Evolutionary conservation across 352 stramenopile species (phyloP).

Genomic region (Globisporangium orthogonon): DNA sequence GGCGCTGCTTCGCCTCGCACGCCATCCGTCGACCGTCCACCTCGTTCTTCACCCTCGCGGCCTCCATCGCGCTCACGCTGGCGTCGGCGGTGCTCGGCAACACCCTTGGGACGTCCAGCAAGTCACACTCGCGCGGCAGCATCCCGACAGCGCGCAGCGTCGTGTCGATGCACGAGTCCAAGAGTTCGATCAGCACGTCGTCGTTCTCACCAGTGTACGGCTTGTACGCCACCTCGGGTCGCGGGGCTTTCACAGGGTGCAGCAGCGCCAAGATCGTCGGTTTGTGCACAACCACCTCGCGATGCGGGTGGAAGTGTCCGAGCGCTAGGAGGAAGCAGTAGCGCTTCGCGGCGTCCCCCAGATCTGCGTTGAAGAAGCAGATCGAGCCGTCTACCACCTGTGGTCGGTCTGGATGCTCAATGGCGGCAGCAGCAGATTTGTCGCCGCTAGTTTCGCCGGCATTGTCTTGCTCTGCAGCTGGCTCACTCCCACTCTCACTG

Average conservation of each 20-base stretch:
- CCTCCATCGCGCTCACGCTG: not conserved
- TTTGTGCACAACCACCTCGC: slow-evolving; percentile 38
- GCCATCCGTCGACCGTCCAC: slow-evolving; percentile 54
- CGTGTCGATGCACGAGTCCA: slow-evolving; percentile 52
- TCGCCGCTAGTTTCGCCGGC: not conserved
- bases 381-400: slow-evolving; percentile 55
- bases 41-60: slow-evolving; percentile 30
- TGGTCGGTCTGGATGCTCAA: slow-evolving; percentile 11
- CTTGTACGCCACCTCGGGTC: slow-evolving; percentile 33
- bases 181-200: slow-evolving; percentile 43
- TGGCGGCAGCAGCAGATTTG: not conserved
- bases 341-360: slow-evolving; percentile 36
- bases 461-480: not conserved
- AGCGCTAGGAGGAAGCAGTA: slow-evolving; percentile 65
- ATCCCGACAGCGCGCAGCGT: slow-evolving; percentile 38
- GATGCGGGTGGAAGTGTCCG: slow-evolving; percentile 43
- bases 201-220: slow-evolving; percentile 43
- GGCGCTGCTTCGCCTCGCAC: slow-evolving; percentile 54
- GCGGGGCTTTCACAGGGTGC: slow-evolving; percentile 18
- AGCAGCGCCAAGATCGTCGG: slow-evolving; percentile 23
- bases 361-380: slow-evolving; percentile 63
- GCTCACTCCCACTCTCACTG: not conserved
- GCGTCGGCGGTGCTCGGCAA: slow-evolving; percentile 5
- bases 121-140: slow-evolving; percentile 33
- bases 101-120: slow-evolving; percentile 34